Percentiles rank a stretch among this genome's conserved stretches.
phyloP scores from a whole-genome alignment of 169 alveolate genomes.

The Babesia ovis region DNA sequence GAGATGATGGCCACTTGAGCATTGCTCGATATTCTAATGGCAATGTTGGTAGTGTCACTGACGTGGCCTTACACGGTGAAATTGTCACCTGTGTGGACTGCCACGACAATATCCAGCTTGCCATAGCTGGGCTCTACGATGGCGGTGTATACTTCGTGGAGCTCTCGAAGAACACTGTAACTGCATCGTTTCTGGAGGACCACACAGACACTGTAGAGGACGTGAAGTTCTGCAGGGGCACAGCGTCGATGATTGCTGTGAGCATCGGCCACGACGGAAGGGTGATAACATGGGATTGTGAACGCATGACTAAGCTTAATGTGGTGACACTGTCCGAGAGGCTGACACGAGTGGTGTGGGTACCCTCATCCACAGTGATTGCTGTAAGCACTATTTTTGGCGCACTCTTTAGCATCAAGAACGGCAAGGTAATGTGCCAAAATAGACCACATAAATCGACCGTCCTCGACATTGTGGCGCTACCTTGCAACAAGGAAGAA shows the following conservation, averaged over 20 bases:
- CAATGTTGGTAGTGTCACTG: constrained; percentile 16
- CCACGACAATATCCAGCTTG: constrained; percentile 46
- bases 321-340: constrained; percentile 10
- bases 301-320: constrained; percentile 20
- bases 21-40: constrained; percentile 8
- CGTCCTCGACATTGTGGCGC: constrained; percentile 33
- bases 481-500: constrained; percentile 31
- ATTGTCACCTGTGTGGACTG: constrained; percentile 38
- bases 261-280: constrained; percentile 45
- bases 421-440: constrained; percentile 24
- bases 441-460: constrained; percentile 36
- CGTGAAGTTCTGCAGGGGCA: constrained; percentile 30
- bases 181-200: constrained; percentile 24
- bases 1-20: constrained; percentile 38
- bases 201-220: constrained; percentile 52
- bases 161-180: constrained; percentile 12
- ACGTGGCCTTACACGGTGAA: constrained; percentile 10
- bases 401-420: constrained; percentile 22
- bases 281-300: constrained; percentile 48
- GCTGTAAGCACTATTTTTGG: constrained; percentile 32
- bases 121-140: constrained; percentile 24
- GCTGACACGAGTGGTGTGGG: constrained; percentile 51
- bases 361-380: constrained; percentile 7
- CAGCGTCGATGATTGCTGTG: constrained; percentile 14
- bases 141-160: constrained; percentile 30